These are phyloP conservation scores for Debaryomyces sp. DNA, from an alignment of 1,139 yeast genomes.

Conservation along the genomic window DNA sequence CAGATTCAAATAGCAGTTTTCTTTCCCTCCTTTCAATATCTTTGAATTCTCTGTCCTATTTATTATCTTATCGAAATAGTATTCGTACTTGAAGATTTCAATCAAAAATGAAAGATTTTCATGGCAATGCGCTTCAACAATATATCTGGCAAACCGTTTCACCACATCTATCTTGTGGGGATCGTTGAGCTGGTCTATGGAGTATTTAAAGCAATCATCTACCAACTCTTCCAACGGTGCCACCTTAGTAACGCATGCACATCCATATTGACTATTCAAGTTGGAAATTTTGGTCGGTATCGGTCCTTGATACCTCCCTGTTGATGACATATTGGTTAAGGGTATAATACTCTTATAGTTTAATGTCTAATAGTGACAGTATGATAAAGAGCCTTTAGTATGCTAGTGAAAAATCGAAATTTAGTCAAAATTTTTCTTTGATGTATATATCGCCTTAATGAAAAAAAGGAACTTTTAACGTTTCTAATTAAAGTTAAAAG, in stretches of 20 bases:
- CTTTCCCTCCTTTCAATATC: too few relatives aligned
- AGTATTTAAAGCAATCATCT: constrained; percentile 27
- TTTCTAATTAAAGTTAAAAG: constrained; percentile 3
- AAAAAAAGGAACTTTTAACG: background rate
- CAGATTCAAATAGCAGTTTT: constrained; percentile 14
- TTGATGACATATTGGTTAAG: constrained; percentile 1
- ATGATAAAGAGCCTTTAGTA: background rate
- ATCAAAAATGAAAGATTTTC: constrained; percentile 51
- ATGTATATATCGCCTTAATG: background rate
- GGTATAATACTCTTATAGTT: background rate
- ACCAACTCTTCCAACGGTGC: constrained; percentile 28
- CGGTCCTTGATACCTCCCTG: constrained; percentile 3
- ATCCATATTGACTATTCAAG: constrained; percentile 2
- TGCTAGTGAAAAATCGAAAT: background rate
- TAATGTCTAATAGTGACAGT: background rate
- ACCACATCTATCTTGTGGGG: constrained; percentile 16
- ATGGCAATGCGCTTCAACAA: constrained; percentile 38
- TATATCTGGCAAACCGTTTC: constrained; percentile 22
- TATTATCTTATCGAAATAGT: constrained; percentile 27
- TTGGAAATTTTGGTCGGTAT: constrained; percentile 3
- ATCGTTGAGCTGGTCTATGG: constrained; percentile 22
- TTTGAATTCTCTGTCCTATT: background rate
- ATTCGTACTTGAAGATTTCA: constrained; percentile 49
- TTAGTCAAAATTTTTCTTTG: background rate
- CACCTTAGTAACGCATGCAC: constrained; percentile 9